Base-by-base conservation (phyloP, 257 asterid species). In the Thymus mandschuricus region DNA sequence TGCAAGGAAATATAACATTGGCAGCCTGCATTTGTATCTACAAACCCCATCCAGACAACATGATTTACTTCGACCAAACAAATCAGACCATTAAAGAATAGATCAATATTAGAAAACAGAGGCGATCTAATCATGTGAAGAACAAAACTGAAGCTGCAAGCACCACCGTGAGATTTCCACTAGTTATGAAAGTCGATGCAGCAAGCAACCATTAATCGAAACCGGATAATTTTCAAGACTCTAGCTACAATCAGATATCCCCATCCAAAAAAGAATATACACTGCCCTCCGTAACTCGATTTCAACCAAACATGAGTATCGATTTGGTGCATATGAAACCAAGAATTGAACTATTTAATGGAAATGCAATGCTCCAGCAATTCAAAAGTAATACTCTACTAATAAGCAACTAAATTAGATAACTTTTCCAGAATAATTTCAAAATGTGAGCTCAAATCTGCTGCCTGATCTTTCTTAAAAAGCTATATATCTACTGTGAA, bases 241-340 rank as follows among this genome's bases (percentile, higher is more conserved):
- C 60, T 40, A 21, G 57, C 33, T 44, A 48, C 11, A 64, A 54
- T 58, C 70, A 71, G 27, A 65, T 11, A 71, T 56, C 68, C 69
- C 12, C 49, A 46, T 54, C 69, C 56, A 54, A 27, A 59, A 66
- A 49, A 40, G 60, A 61, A 68, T 60, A 73, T 38, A 35, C 51
- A 75, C 65, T 68, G 73, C 54, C 64, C 51, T 62, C 76, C 34
- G 28, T 28, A 49, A 54, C 40, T 56, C 41, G 48, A 38, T 60
- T 44, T 49, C 4, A 46, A 34, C 57, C 57, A 46, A 51, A 55
- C 21, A 59, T 41, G 6, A 7, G 48, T 8, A 60, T 45, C 31
- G 10, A 68, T 70, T 29, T 6, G 60, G 76, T 46, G 35, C 70
- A 73, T 43, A 65, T 44, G 6, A 30, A 45, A 69, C 68, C 74